Evolutionary conservation across 345 rosid species (phyloP), one percentile per base, ranked within the genome.

Genomic region (Limnanthes douglasii): DNA sequence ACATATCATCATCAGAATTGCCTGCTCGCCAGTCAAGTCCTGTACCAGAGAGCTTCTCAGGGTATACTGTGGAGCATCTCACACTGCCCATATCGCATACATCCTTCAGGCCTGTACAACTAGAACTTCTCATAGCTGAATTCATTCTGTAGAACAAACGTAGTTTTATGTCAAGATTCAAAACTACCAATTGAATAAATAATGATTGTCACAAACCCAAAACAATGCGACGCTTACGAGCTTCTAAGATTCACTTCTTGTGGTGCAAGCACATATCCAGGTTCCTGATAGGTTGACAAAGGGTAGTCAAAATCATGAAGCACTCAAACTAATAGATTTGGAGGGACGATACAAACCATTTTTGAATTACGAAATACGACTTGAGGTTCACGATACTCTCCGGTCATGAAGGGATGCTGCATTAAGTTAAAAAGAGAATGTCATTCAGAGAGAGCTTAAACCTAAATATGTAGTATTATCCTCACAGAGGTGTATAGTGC

Each of bases 401-500:
- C 75, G 47, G 70, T 69, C 40, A 83, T 67, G 70, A 88, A 88
- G 1, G 86, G 76, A 54, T 88, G 95, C 95, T 83, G 86, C 68
- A 60, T 18, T 50, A 41, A 6, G 11, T 31, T 21, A 39, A 29
- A 33, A 24, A 20, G 27, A 33, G 41, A n/a, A 32, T 2, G 17
- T 3, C 11, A 40, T 40, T n/a, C 46, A 12, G n/a, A 38, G 4
- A 38, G 39, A 53, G 39, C 30, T 44, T 17, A 53, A 38, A 37
- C 22, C 37, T 33, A 8, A 32, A 38, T 15, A 38, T 22, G 13
- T 10, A 15, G 11, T 10, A 30, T n/a, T n/a, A n/a, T n/a, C n/a
- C n/a, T n/a, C n/a, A n/a, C n/a, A n/a, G n/a, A n/a, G n/a, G n/a
- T n/a, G n/a, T n/a, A 0, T 68, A 68, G 61, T 86, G 96, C 96